A percentile compares a stretch with the other conserved stretches of the same genome.
These are phyloP conservation scores for Diaporthe batatas DNA, from an alignment of 2,329 filamentous ascomycete genomes.

Conservation along the genomic window DNA sequence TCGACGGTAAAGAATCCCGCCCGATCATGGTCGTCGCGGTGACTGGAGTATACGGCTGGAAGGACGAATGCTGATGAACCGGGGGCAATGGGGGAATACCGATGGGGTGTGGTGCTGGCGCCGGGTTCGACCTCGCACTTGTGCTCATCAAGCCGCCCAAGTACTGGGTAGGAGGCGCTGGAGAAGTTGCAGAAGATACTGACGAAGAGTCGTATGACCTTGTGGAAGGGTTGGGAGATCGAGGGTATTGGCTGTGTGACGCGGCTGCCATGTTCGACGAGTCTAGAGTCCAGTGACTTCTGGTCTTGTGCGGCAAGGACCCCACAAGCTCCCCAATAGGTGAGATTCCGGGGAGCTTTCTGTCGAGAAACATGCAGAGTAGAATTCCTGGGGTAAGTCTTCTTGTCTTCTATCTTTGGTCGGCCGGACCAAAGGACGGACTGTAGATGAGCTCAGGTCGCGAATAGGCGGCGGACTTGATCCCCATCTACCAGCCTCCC, in stretches of 20 bases:
- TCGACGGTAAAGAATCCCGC: slow-evolving; percentile 72
- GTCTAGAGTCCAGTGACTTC: slow-evolving; percentile 51
- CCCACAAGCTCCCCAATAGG: slow-evolving; percentile 56
- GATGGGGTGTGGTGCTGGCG: slow-evolving; percentile 65
- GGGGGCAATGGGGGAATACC: slow-evolving; percentile 66
- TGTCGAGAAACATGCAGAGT: slow-evolving; percentile 57
- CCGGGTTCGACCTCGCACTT: slow-evolving; percentile 63
- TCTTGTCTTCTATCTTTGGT: slow-evolving; percentile 27
- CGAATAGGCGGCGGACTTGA: slow-evolving; percentile 14
- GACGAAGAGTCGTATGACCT: slow-evolving; percentile 75
- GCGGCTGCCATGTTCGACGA: slow-evolving; percentile 67
- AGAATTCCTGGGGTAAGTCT: slow-evolving; percentile 36
- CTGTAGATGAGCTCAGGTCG: slow-evolving; percentile 16
- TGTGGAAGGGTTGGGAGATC: slow-evolving; percentile 72
- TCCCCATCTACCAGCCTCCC: slow-evolving; percentile 36
- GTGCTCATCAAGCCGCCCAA: slow-evolving; percentile 66
- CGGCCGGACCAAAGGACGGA: slow-evolving; percentile 6
- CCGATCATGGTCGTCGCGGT: slow-evolving; percentile 64
- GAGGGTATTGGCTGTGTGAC: slow-evolving; percentile 69
- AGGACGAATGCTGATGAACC: slow-evolving; percentile 57
- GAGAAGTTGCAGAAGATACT: slow-evolving; percentile 72
- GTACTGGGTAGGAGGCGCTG: slow-evolving; percentile 66
- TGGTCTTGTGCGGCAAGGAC: slow-evolving; percentile 52
- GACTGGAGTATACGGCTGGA: slow-evolving; percentile 67
- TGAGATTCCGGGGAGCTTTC: slow-evolving; percentile 54